Evolutionary conservation across 2,329 filamentous ascomycete genomes (phyloP).

Genomic region (Peltaster fructicola): DNA sequence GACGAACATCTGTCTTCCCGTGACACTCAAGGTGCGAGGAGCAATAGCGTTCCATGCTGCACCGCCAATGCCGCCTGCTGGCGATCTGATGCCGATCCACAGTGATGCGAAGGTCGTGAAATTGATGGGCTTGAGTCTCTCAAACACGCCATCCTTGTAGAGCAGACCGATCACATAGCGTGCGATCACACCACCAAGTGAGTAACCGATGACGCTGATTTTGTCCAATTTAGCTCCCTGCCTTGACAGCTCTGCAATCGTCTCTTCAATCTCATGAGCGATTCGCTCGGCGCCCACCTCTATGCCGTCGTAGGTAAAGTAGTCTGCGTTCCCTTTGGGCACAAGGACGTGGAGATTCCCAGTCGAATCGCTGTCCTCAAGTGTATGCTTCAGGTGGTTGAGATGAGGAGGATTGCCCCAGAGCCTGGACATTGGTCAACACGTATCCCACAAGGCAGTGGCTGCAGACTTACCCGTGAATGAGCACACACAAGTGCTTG

Average conservation of each 20-base stretch:
- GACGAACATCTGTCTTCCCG: conserved; percentile 71
- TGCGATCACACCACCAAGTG: conserved; percentile 69
- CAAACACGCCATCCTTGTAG: conserved; percentile 62
- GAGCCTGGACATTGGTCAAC: conserved; percentile 37
- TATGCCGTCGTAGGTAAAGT: conserved; percentile 50
- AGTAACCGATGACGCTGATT: conserved; percentile 79
- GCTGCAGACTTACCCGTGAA: conserved; percentile 46
- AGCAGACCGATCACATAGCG: conserved; percentile 76
- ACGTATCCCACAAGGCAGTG: conserved; percentile 6
- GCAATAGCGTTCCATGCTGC: conserved; percentile 57
- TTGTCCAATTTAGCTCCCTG: conserved; percentile 58
- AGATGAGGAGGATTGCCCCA: conserved; percentile 70
- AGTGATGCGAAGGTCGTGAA: conserved; percentile 84
- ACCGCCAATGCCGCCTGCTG: conserved; percentile 24
- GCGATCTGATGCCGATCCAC: conserved; percentile 39
- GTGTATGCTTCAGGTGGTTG: conserved; percentile 44
- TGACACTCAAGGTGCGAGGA: conserved; percentile 61
- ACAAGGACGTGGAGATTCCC: conserved; percentile 54
- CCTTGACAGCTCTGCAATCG: conserved; percentile 34
- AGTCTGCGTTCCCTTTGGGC: conserved; percentile 55
- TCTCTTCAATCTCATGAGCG: conserved; percentile 44
- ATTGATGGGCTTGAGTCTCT: conserved; percentile 68
- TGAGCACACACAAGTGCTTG: conserved; percentile 58
- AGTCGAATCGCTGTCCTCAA: conserved; percentile 42
- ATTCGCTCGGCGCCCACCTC: conserved; percentile 52